Evolutionary conservation across 352 stramenopile genomes (phyloP).

Genomic region (Elongisporangium prolatum): DNA sequence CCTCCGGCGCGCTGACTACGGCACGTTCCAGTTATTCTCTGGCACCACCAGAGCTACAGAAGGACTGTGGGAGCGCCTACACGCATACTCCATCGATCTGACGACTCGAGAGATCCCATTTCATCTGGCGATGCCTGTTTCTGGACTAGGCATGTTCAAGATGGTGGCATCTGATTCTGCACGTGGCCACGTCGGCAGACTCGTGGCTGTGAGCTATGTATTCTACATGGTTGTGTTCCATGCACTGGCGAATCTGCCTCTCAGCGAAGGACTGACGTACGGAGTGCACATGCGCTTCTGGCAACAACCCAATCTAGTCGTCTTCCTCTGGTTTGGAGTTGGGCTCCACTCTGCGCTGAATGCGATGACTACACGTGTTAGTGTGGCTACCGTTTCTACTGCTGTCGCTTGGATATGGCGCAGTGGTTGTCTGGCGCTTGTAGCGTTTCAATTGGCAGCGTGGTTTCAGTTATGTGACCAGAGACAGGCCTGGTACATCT

Average conservation of each 20-base stretch:
- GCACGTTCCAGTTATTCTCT: constrained; percentile 91
- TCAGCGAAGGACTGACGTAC: constrained; percentile 90
- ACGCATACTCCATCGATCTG: constrained; percentile 75
- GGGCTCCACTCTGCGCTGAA: constrained; percentile 29
- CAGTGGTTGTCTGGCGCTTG: constrained; percentile 14
- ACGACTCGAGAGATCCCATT: constrained; percentile 38
- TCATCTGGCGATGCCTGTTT: constrained; percentile 35
- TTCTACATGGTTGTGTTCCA: constrained; percentile 96
- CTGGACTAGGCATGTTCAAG: constrained; percentile 15
- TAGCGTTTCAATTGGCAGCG: constrained; percentile 23
- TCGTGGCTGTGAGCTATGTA: constrained; percentile 46
- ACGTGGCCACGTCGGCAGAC: neutral
- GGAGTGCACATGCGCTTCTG: constrained; percentile 94
- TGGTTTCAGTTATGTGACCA: constrained; percentile 50
- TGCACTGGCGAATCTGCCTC: constrained; percentile 90
- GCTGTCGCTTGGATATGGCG: neutral
- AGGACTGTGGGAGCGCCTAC: constrained; percentile 58
- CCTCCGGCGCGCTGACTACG: constrained; percentile 90
- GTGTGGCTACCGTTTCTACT: neutral
- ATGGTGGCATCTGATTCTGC: constrained; percentile 3
- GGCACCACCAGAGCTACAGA: constrained; percentile 52
- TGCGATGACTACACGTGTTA: neutral
- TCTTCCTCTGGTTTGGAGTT: constrained; percentile 84
- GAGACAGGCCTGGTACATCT: constrained; percentile 65
- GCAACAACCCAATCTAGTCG: constrained; percentile 92